phyloP scores from a whole-genome alignment of 768 basidiomycete genomes.

The Amanita rimosa region DNA sequence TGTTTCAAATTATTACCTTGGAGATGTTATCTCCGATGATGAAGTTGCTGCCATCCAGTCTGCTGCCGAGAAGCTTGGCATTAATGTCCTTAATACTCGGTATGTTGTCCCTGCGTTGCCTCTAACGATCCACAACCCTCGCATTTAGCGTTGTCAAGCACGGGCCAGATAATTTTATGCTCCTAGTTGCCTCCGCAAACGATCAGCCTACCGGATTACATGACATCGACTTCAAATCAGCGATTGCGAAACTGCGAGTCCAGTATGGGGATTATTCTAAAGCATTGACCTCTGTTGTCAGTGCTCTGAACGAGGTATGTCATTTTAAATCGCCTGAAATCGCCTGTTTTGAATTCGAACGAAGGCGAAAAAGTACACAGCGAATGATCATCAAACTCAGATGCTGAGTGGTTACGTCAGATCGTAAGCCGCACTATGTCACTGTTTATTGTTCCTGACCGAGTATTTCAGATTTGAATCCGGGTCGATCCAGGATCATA shows the following conservation, averaged over 20 bases:
- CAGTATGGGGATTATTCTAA: constrained; percentile 69
- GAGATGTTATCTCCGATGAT: constrained; percentile 57
- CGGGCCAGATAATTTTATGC: constrained; percentile 45
- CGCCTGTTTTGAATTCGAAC: background rate
- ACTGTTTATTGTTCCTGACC: background rate
- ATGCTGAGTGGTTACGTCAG: constrained; percentile 75
- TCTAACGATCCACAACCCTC: background rate
- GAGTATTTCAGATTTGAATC: constrained; percentile 47
- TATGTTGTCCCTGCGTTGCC: constrained; percentile 15
- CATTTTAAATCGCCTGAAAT: background rate
- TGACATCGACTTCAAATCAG: constrained; percentile 30
- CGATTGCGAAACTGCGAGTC: constrained; percentile 43
- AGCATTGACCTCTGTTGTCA: constrained; percentile 40
- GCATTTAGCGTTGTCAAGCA: constrained; percentile 57
- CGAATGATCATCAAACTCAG: constrained; percentile 57
- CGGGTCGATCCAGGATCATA: constrained; percentile 73
- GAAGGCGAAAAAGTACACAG: constrained; percentile 64
- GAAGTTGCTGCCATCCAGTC: constrained; percentile 71
- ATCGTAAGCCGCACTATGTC: constrained; percentile 36
- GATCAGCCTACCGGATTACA: constrained; percentile 27
- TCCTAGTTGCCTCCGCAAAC: constrained; percentile 65
- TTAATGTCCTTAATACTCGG: constrained; percentile 81
- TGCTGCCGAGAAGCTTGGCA: constrained; percentile 61
- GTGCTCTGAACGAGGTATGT: constrained; percentile 47
- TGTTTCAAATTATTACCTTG: constrained; percentile 78